Percentiles rank a stretch among this genome's conserved stretches.
Conservation (phyloP, 2,329 filamentous ascomycete species). For the Trichophyton benhamiae region DNA sequence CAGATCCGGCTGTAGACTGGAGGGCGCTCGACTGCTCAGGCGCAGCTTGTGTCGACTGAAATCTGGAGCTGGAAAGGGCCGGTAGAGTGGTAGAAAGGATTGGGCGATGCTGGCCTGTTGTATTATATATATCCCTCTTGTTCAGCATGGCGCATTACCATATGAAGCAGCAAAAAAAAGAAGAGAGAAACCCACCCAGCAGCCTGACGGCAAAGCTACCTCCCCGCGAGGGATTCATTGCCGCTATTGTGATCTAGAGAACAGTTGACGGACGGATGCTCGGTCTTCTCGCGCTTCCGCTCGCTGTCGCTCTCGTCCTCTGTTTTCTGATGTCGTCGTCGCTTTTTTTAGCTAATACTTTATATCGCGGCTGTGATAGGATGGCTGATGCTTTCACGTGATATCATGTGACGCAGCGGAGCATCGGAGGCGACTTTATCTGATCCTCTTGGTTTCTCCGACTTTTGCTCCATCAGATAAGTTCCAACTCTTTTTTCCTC, state of each 20-base stretch:
- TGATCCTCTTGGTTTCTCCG: neutral
- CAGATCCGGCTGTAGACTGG: slow-evolving; percentile 2
- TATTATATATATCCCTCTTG: neutral
- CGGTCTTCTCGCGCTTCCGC: neutral
- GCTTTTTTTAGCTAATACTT: neutral
- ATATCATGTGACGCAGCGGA: neutral
- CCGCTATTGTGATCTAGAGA: neutral
- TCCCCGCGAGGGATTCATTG: slow-evolving; percentile 3
- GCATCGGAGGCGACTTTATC: neutral
- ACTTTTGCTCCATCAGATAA: neutral
- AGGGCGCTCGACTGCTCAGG: neutral
- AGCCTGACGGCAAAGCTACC: slow-evolving; percentile 4
- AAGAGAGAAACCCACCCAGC: neutral
- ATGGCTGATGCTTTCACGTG: neutral
- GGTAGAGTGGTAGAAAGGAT: slow-evolving; percentile 2
- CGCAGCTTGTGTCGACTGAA: neutral
- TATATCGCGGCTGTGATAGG: slow-evolving; percentile 1
- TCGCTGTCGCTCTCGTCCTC: neutral
- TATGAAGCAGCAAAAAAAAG: neutral
- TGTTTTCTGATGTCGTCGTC: neutral
- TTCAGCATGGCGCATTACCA: neutral
- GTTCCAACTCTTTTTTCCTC: neutral
- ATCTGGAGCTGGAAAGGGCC: neutral
- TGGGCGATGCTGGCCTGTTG: slow-evolving; percentile 1
- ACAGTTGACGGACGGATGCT: neutral